These are phyloP conservation scores for Suhomyces faveliae DNA, from an alignment of 805 yeast species.

Conservation along the genomic window DNA sequence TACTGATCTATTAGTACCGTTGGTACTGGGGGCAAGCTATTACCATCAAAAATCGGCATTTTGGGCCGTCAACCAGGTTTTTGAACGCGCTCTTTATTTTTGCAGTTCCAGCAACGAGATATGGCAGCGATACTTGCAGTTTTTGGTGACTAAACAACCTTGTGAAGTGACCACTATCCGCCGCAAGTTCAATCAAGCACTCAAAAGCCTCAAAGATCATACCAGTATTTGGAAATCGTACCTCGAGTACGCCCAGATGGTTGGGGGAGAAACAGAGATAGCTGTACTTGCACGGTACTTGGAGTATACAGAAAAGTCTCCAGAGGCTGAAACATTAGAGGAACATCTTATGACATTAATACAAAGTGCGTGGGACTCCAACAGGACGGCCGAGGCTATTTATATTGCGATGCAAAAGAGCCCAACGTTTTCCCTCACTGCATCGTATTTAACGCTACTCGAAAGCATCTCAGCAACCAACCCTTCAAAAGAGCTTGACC, in stretches of 20 bases:
- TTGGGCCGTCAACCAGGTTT: conserved; percentile 39
- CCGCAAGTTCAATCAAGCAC: conserved; percentile 47
- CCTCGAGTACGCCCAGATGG: conserved; percentile 51
- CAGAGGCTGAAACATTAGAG: not conserved
- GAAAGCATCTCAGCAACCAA: conserved; percentile 11
- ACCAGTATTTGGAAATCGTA: conserved; percentile 41
- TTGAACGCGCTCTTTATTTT: conserved; percentile 45
- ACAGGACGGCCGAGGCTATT: not conserved
- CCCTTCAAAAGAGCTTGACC: not conserved
- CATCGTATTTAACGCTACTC: conserved; percentile 33
- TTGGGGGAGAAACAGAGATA: conserved; percentile 39
- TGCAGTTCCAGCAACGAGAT: conserved; percentile 46
- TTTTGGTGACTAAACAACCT: conserved; percentile 32
- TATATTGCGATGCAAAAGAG: not conserved
- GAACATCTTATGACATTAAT: not conserved
- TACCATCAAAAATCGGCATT: conserved; percentile 30
- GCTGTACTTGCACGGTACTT: conserved; percentile 13
- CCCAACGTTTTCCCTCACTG: not conserved
- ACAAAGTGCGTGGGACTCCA: not conserved
- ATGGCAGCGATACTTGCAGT: conserved; percentile 53
- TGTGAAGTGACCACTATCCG: conserved; percentile 39
- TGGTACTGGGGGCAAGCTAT: conserved; percentile 19
- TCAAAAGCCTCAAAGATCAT: conserved; percentile 49
- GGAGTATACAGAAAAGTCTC: not conserved
- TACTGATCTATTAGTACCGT: conserved; percentile 35